Evolutionary conservation across 306 rosid genomes (phyloP).

Genomic region (Chamaecrista fasciculata): DNA sequence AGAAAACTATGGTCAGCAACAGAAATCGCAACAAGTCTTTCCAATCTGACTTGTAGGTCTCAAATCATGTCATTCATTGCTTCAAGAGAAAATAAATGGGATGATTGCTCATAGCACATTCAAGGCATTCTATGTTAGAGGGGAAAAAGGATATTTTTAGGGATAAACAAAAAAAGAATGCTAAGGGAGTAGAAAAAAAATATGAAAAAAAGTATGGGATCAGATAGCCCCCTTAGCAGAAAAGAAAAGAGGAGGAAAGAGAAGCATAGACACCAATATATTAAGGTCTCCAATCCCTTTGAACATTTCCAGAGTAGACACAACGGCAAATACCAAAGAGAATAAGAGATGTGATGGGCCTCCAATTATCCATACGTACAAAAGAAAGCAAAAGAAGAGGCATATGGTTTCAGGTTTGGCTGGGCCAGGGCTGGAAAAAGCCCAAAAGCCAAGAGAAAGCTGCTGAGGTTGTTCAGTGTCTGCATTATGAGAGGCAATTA

Average conservation of each 20-base stretch:
- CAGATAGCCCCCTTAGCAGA: background rate
- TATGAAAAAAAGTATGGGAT: background rate
- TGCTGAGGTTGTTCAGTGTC: too few species aligned
- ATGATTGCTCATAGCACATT: background rate
- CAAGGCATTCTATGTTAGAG: background rate
- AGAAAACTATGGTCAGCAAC: background rate
- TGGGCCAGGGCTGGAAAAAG: too few species aligned
- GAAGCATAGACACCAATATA: background rate
- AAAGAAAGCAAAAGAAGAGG: too few species aligned
- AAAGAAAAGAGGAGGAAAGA: background rate
- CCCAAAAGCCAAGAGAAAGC: too few species aligned
- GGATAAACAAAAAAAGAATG: background rate
- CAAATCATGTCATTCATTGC: background rate
- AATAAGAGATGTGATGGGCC: too few species aligned
- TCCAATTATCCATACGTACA: too few species aligned
- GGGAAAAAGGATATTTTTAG: background rate
- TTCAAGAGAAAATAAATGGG: background rate
- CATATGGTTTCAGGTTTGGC: too few species aligned
- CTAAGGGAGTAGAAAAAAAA: background rate
- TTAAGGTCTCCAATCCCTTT: background rate
- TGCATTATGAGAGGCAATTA: too few species aligned
- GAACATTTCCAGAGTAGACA: background rate
- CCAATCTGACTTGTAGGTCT: conserved; percentile 1
- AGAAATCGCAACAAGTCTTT: background rate
- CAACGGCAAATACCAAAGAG: background rate